These are phyloP conservation scores for Pichia sp. DNA, from an alignment of 1,139 yeast genomes.

Conservation along the genomic window DNA sequence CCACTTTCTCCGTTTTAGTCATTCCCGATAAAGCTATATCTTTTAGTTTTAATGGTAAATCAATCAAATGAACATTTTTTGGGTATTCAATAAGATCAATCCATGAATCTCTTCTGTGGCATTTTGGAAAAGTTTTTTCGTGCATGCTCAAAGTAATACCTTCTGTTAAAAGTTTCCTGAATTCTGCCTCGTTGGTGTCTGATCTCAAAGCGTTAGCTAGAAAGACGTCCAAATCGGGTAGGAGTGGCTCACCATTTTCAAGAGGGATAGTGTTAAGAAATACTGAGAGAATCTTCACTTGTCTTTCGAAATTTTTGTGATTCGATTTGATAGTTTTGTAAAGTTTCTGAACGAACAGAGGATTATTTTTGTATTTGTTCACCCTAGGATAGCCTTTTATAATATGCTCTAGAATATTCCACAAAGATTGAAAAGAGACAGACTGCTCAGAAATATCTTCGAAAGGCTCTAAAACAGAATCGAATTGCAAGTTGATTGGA, in stretches of 20 bases:
- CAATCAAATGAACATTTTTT: slow-evolving; percentile 21
- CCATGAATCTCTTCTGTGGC: slow-evolving; percentile 10
- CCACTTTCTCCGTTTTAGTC: slow-evolving; percentile 13
- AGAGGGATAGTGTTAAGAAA: slow-evolving; percentile 21
- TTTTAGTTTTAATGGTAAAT: slow-evolving; percentile 26
- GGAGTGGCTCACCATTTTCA: slow-evolving; percentile 1
- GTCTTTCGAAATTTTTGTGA: slow-evolving; percentile 20
- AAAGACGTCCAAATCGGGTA: slow-evolving; percentile 15
- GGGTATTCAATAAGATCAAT: slow-evolving; percentile 23
- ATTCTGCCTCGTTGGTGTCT: neutral
- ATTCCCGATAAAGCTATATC: slow-evolving; percentile 20
- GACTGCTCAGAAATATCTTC: slow-evolving; percentile 7
- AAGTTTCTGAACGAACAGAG: slow-evolving; percentile 11
- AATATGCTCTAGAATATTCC: neutral
- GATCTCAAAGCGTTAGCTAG: neutral
- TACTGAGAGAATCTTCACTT: slow-evolving; percentile 19
- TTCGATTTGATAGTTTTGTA: slow-evolving; percentile 22
- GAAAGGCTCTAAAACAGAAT: slow-evolving; percentile 20
- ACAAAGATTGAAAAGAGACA: neutral
- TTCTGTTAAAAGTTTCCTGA: neutral
- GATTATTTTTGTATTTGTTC: slow-evolving; percentile 10
- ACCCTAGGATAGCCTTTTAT: slow-evolving; percentile 7
- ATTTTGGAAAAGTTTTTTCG: slow-evolving; percentile 6
- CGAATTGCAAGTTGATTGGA: slow-evolving; percentile 21
- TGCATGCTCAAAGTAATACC: neutral